These are phyloP conservation scores for Didymella keratinophila DNA, from an alignment of 2,329 filamentous ascomycete genomes.

Conservation along the genomic window DNA sequence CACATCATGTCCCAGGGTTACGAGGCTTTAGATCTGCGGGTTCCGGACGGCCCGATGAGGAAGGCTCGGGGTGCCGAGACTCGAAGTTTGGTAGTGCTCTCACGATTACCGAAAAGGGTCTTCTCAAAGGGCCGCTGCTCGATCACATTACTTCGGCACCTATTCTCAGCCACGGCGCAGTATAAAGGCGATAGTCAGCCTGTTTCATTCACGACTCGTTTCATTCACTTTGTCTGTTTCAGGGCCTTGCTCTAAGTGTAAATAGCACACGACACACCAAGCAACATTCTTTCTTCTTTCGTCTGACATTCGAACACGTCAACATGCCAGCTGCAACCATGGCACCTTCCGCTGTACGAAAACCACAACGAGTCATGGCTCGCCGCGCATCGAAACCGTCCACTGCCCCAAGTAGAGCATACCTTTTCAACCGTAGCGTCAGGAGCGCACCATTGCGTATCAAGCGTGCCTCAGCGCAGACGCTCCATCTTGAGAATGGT, in stretches of 20 bases:
- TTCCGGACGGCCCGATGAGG: conserved; percentile 17
- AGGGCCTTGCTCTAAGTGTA: background rate
- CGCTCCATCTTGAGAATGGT: conserved; percentile 60
- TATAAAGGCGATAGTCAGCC: conserved; percentile 15
- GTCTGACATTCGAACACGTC: background rate
- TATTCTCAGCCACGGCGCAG: conserved; percentile 1
- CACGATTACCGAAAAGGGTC: conserved; percentile 7
- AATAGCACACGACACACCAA: background rate
- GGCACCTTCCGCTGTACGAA: conserved; percentile 16
- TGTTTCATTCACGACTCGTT: background rate
- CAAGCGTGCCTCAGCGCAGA: conserved; percentile 59
- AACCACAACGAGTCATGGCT: conserved; percentile 18
- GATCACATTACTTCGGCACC: conserved; percentile 11
- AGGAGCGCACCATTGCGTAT: conserved; percentile 57
- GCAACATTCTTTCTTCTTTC: background rate
- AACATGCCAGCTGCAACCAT: conserved; percentile 15
- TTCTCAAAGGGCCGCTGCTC: conserved; percentile 13
- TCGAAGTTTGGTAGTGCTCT: conserved; percentile 14
- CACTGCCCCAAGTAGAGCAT: background rate
- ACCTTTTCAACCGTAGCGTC: conserved; percentile 61
- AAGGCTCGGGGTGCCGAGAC: conserved; percentile 17
- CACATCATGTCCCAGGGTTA: conserved; percentile 1
- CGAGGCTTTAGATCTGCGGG: conserved; percentile 8
- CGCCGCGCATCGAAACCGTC: conserved; percentile 14
- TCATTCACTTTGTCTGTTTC: background rate